phyloP scores from a whole-genome alignment of 176 grass and related monocot species.

The Elymus sibiricus region DNA sequence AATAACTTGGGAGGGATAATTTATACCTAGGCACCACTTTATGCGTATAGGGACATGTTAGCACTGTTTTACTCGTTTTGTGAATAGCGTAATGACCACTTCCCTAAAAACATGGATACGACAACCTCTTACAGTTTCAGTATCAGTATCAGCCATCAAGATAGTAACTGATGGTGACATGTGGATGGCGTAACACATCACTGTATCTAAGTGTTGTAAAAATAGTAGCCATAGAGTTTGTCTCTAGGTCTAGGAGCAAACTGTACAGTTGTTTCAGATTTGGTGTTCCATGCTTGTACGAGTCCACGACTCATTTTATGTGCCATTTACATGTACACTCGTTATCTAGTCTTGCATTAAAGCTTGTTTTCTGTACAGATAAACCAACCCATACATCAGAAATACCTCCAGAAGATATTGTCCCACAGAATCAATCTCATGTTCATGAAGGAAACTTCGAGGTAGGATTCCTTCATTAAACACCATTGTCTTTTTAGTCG shows the following conservation, averaged over 20 bases:
- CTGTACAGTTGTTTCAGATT: constrained; percentile 7
- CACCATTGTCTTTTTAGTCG: background rate
- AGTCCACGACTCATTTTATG: background rate
- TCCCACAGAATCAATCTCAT: constrained; percentile 23
- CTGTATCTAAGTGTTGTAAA: background rate
- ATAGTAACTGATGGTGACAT: background rate
- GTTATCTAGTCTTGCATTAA: background rate
- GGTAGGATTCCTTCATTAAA: constrained; percentile 36
- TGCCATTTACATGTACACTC: background rate
- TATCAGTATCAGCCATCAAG: background rate
- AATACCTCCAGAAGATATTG: constrained; percentile 20
- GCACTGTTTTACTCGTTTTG: background rate
- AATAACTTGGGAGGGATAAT: background rate
- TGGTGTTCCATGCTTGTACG: background rate
- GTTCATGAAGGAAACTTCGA: constrained; percentile 18
- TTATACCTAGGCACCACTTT: background rate
- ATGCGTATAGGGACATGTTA: background rate
- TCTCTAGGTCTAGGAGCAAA: background rate
- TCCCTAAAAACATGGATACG: background rate
- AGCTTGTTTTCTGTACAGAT: constrained; percentile 36
- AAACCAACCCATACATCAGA: constrained; percentile 21
- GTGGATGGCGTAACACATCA: background rate
- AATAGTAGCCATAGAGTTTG: constrained; percentile 10
- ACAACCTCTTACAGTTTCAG: background rate
- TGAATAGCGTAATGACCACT: background rate